These are phyloP conservation scores for Sordariomycetes sp. DNA, from an alignment of 2,329 filamentous ascomycete species.

Conservation along the genomic window DNA sequence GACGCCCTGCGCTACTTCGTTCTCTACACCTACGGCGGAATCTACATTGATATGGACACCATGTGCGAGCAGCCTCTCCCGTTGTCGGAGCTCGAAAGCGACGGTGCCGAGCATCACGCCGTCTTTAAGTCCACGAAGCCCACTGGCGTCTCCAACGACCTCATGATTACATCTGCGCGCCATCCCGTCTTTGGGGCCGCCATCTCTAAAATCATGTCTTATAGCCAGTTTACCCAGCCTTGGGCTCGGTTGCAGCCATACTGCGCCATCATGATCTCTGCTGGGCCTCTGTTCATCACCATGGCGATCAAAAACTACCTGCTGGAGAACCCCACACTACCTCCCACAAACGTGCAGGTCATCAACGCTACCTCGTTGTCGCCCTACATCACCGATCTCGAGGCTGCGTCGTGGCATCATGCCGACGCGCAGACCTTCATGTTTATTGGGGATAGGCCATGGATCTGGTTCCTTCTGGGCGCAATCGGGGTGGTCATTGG, in stretches of 20 bases:
- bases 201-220: conserved; percentile 52
- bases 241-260: conserved; percentile 57
- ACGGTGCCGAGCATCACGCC: conserved; percentile 11
- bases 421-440: conserved; percentile 36
- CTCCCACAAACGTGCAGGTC: conserved; percentile 15
- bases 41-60: conserved; percentile 54
- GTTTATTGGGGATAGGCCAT: conserved; percentile 30
- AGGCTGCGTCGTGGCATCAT: conserved; percentile 35
- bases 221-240: conserved; percentile 49
- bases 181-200: conserved; percentile 68
- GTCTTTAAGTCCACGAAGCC: conserved; percentile 46
- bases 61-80: conserved; percentile 18
- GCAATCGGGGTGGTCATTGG: conserved; percentile 11
- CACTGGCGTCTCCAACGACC: conserved; percentile 74
- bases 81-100: conserved; percentile 15
- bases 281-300: conserved; percentile 67
- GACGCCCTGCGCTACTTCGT: conserved; percentile 69
- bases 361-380: conserved; percentile 13
- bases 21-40: conserved; percentile 60
- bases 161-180: conserved; percentile 63
- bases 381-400: conserved; percentile 24
- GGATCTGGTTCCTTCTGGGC: conserved; percentile 20
- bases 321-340: conserved; percentile 29
- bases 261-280: conserved; percentile 72
- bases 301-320: conserved; percentile 70